Evolutionary conservation across 306 rosid genomes (phyloP).

Genomic region (Castanea mollissima): DNA sequence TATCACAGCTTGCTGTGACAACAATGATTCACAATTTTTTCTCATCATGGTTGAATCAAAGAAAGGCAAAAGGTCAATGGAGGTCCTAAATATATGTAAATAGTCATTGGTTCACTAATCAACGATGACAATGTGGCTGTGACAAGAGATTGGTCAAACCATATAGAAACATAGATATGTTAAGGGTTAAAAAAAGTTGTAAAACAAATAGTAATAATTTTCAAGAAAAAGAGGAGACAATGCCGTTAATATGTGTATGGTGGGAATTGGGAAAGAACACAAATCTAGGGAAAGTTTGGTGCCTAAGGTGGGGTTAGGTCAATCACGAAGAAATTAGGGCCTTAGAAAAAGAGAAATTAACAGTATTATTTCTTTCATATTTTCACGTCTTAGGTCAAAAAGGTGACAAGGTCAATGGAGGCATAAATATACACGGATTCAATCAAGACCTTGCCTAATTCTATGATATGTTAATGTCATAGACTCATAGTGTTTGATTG

Average conservation of each 20-base stretch:
- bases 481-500: too few relatives aligned
- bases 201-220: not conserved
- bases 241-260: conserved; percentile 29
- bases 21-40: not conserved
- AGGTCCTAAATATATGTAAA: not conserved
- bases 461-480: too few relatives aligned
- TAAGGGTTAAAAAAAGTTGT: not conserved
- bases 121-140: not conserved
- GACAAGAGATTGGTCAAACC: conserved; percentile 8
- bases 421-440: conserved; percentile 10
- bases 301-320: conserved; percentile 36
- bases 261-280: conserved; percentile 41
- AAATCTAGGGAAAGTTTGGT: conserved; percentile 34
- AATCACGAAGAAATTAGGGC: conserved; percentile 44
- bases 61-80: not conserved
- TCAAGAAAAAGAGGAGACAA: conserved; percentile 15
- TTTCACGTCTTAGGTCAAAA: conserved; percentile 26
- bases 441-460: too few relatives aligned
- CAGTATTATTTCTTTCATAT: not conserved
- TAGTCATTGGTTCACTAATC: not conserved
- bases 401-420: conserved; percentile 28
- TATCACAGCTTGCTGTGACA: not conserved
- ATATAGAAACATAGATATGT: conserved; percentile 2
- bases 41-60: not conserved
- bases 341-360: conserved; percentile 23